Conservation (phyloP, 208 protist genomes). For the Trypanosoma cruzi region DNA sequence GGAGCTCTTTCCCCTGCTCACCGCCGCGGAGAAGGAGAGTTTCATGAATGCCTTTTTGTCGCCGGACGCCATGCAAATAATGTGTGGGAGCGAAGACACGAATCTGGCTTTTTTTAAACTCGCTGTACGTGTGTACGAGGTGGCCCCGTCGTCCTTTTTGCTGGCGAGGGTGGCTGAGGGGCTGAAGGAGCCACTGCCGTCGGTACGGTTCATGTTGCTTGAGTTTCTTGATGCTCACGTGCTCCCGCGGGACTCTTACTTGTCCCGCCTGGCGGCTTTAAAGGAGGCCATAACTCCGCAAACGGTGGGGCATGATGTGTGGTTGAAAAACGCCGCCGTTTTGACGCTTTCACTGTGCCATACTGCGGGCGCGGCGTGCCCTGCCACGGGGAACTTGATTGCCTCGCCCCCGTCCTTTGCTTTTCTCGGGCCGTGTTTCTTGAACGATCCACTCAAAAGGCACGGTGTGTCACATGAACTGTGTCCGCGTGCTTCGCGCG, state of each 20-base stretch:
- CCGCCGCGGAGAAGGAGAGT: not conserved
- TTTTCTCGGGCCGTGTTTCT: not conserved
- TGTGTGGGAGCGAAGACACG: constrained; percentile 15
- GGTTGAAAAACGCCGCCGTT: constrained; percentile 43
- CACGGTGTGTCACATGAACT: not conserved
- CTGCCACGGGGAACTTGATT: constrained; percentile 17
- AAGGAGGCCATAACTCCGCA: constrained; percentile 10
- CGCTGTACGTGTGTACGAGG: constrained; percentile 8
- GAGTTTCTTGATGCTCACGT: constrained; percentile 42
- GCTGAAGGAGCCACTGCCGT: constrained; percentile 29
- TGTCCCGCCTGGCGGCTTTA: constrained; percentile 15
- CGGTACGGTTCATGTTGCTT: constrained; percentile 43
- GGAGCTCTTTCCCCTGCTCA: constrained; percentile 14
- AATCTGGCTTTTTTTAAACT: constrained; percentile 29
- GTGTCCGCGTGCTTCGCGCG: not conserved
- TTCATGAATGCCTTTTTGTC: constrained; percentile 22
- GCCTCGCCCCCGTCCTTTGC: not conserved
- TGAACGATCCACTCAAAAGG: not conserved
- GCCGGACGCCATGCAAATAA: constrained; percentile 10
- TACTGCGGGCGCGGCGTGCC: too few relatives aligned
- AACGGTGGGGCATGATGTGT: constrained; percentile 19
- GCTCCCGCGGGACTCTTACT: not conserved
- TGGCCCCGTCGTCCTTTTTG: not conserved
- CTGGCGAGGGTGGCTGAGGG: constrained; percentile 13
- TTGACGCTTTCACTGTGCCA: constrained; percentile 40